Evolutionary conservation across 148 eudicot species (phyloP).

Genomic region (Tetragonia tetragonoides): DNA sequence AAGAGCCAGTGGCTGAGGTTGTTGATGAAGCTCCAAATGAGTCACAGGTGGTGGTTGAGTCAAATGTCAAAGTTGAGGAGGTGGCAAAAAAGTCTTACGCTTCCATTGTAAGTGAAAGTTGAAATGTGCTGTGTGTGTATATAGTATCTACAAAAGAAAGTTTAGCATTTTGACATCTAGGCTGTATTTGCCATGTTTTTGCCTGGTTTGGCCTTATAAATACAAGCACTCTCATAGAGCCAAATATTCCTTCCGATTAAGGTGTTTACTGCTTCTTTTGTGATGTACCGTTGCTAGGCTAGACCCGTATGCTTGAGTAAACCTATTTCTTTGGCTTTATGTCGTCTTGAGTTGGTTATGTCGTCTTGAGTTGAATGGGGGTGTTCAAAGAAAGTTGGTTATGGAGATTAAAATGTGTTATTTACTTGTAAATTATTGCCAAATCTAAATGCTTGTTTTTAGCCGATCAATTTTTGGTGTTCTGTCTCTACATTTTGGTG

Average conservation of each 20-base stretch:
- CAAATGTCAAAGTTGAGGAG: slow-evolving; percentile 49
- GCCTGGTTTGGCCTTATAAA: not conserved
- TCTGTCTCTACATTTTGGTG: not conserved
- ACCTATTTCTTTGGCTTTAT: not conserved
- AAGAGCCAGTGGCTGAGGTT: slow-evolving; percentile 64
- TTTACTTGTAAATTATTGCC: not conserved
- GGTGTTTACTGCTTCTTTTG: not conserved
- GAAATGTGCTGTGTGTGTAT: not conserved
- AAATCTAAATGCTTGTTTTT: not conserved
- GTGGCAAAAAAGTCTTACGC: slow-evolving; percentile 84
- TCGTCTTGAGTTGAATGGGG: not conserved
- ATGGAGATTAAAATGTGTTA: not conserved
- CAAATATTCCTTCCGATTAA: not conserved
- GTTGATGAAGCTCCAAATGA: slow-evolving; percentile 50
- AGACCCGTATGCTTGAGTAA: not conserved
- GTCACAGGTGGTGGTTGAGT: slow-evolving; percentile 39
- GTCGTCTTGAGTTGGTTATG: not conserved
- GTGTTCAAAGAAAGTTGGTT: not conserved
- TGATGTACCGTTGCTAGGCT: not conserved
- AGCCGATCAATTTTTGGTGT: not conserved
- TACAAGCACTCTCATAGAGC: not conserved
- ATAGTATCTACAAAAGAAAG: not conserved
- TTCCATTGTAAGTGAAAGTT: slow-evolving; percentile 66
- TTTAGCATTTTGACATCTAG: not conserved
- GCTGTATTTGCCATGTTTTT: not conserved